phyloP scores from a whole-genome alignment of 2,329 filamentous ascomycete genomes.

The Metarhizium album region DNA sequence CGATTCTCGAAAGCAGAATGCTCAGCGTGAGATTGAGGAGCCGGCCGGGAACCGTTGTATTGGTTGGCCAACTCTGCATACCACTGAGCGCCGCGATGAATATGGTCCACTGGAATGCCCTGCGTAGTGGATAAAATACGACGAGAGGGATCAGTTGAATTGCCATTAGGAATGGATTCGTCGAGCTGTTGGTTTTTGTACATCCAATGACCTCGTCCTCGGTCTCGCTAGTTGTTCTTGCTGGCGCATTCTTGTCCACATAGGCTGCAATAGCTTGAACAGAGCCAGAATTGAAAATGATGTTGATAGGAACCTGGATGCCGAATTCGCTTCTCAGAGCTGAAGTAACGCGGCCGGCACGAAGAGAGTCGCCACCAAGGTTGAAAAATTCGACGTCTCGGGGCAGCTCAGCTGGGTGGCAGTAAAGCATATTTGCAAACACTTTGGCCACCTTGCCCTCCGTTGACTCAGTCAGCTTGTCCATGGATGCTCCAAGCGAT shows the following conservation, averaged over 20 bases:
- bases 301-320: constrained; percentile 37
- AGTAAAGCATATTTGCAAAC: constrained; percentile 34
- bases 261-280: constrained; percentile 28
- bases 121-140: constrained; percentile 38
- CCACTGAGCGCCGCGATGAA: constrained; percentile 37
- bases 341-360: constrained; percentile 40
- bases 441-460: constrained; percentile 30
- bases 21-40: constrained; percentile 36
- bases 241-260: constrained; percentile 22
- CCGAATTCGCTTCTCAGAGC: constrained; percentile 37
- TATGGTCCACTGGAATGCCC: constrained; percentile 40
- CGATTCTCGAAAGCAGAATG: constrained; percentile 30
- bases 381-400: constrained; percentile 37
- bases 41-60: constrained; percentile 29
- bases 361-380: constrained; percentile 43
- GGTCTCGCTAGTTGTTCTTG: background rate
- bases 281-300: constrained; percentile 38
- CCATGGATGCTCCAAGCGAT: constrained; percentile 12
- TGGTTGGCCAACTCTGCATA: constrained; percentile 28
- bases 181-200: constrained; percentile 35
- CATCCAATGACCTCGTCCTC: constrained; percentile 21
- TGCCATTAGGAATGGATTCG: constrained; percentile 34
- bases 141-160: constrained; percentile 39
- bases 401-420: constrained; percentile 26
- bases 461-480: constrained; percentile 15